Evolutionary conservation across 345 rosid genomes (phyloP).

Genomic region (Aquilaria malaccensis): DNA sequence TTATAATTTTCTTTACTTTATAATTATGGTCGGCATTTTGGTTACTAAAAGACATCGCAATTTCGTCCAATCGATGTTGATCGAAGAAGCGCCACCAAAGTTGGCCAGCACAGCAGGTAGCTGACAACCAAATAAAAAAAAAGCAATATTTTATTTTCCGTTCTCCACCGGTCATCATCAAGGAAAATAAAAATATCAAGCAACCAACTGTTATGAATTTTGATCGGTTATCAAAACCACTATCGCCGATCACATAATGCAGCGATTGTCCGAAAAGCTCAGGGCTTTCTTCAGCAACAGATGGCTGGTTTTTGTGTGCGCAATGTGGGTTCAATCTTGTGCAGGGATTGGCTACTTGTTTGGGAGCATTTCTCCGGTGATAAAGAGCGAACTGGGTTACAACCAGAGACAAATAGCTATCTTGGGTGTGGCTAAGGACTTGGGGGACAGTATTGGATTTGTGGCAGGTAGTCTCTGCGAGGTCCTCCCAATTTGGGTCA

Average conservation of each 20-base stretch:
- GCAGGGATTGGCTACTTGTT: conserved; percentile 79
- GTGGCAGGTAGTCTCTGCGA: conserved; percentile 58
- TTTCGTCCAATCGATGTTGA: too few species aligned
- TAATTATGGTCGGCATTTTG: too few species aligned
- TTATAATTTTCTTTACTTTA: too few species aligned
- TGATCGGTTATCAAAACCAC: too few species aligned
- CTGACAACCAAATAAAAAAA: too few species aligned
- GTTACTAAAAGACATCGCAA: too few species aligned
- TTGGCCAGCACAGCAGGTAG: too few species aligned
- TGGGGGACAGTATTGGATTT: conserved; percentile 69
- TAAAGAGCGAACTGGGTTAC: conserved; percentile 57
- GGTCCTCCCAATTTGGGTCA: conserved; percentile 50
- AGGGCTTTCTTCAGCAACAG: conserved; percentile 38
- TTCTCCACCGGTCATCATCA: too few species aligned
- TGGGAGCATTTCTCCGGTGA: conserved; percentile 80
- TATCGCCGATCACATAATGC: conserved; percentile 8
- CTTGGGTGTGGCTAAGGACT: conserved; percentile 77
- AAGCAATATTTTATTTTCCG: too few species aligned
- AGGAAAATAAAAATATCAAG: too few species aligned
- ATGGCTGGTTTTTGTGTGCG: conserved; percentile 81
- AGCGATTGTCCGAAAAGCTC: conserved; percentile 17
- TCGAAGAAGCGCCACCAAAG: too few species aligned
- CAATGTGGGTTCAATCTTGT: conserved; percentile 76
- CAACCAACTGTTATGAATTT: too few species aligned
- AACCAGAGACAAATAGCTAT: conserved; percentile 71